These are phyloP conservation scores for Pigoraptor vietnamica DNA, from an alignment of 78 protist species.

Conservation along the genomic window DNA sequence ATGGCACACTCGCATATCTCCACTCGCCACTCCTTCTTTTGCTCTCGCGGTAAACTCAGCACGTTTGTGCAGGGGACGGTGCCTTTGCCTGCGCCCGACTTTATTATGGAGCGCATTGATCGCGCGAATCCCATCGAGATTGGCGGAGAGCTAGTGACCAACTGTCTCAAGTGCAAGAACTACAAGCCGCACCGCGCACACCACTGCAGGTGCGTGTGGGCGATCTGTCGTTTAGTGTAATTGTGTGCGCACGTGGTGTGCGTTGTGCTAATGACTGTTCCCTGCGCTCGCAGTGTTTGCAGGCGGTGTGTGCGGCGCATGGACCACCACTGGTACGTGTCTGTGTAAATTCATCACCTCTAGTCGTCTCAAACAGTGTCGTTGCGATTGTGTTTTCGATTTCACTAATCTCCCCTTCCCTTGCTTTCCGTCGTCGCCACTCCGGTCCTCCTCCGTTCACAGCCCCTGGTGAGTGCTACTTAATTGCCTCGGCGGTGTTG, in stretches of 20 bases:
- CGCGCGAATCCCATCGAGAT: not conserved
- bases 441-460: not conserved
- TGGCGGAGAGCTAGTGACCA: not conserved
- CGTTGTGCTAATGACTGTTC: not conserved
- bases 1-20: not conserved
- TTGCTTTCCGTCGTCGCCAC: not conserved
- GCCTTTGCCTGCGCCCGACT: not conserved
- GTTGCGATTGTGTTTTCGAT: not conserved
- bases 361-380: not conserved
- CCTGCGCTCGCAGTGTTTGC: not conserved
- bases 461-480: not conserved
- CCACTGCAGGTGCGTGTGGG: not conserved
- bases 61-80: not conserved
- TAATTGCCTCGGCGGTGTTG: not conserved
- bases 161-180: not conserved
- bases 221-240: not conserved
- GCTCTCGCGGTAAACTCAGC: not conserved
- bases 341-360: not conserved
- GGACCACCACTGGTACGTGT: constrained; percentile 2
- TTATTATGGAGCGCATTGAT: not conserved
- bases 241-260: not conserved
- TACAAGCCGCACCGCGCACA: not conserved
- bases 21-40: not conserved
- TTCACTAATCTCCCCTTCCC: not conserved
- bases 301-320: not conserved